Base-by-base conservation (phyloP, 2,329 filamentous ascomycete genomes). In the Ophiostoma sp. region DNA sequence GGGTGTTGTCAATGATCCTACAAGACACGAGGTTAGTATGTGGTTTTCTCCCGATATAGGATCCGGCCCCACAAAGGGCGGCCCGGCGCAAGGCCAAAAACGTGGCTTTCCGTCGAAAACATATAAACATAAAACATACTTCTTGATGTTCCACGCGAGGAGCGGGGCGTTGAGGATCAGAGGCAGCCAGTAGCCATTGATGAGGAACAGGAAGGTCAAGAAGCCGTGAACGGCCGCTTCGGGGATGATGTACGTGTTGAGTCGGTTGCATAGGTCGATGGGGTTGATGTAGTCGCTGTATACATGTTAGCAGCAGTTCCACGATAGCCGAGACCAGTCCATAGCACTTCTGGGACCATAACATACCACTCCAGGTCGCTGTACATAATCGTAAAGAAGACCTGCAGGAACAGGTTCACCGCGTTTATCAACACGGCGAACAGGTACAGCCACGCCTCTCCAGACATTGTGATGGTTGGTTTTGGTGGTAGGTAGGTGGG, bases 321-420 rank as follows among this genome's bases (percentile, higher is more conserved):
- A 57, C 11, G 31, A 70, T 9, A 9, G 17, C n/a, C 31, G 2
- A n/a, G 12, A 17, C 19, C 19, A 11, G 31, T 42, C 59, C 2
- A 22, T 2, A 17, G 25, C 39, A 66, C 19, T 28, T 28, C 12
- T 17, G 22, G 19, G 48, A 28, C 25, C 39, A 17, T 8, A 48
- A 87, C 93, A 81, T 87, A 97, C 95, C 96, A 99, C 92, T 99
- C 96, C 80, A 99, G 86, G 88, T 99, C 96, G 84, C 94, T 97
- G 87, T 98, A 99, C 97, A 99, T 99, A 82, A 99, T 99, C 74
- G 96, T 99, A 87, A 99, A 99, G 89, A 99, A 99, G 80, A 99
- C 96, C 87, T 99, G 97, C 74, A 99, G 89, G 85, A 99, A 99
- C 81, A 99, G 90, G 88, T 99, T 99, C 90, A 99, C 95, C 87